Conservation (phyloP, 2,329 filamentous ascomycete species). For the Plectosphaerella plurivora region DNA sequence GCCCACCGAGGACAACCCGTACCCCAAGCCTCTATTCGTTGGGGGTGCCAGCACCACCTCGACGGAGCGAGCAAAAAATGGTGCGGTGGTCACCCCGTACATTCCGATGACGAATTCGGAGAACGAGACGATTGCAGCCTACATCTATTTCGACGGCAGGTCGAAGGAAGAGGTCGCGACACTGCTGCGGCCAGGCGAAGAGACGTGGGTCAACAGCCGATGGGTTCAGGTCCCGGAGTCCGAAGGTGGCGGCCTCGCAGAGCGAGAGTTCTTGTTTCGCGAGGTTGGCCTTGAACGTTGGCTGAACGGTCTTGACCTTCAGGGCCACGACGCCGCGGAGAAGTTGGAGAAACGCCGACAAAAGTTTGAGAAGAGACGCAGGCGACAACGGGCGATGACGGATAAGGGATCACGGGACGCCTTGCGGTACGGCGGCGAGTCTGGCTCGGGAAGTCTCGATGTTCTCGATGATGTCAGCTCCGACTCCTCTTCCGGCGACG, state of each 20-base stretch:
- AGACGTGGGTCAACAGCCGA: slow-evolving; percentile 97
- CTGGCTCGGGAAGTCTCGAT: slow-evolving; percentile 68
- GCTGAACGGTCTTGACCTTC: slow-evolving; percentile 93
- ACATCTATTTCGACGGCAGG: slow-evolving; percentile 97
- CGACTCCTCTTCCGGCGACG: slow-evolving; percentile 64
- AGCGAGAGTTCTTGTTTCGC: slow-evolving; percentile 94
- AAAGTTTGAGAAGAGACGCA: slow-evolving; percentile 68
- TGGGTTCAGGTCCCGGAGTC: slow-evolving; percentile 93
- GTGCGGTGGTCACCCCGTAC: slow-evolving; percentile 71
- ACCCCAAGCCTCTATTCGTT: slow-evolving; percentile 78
- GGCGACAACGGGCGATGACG: slow-evolving; percentile 51
- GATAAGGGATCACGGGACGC: slow-evolving; percentile 43
- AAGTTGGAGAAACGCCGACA: slow-evolving; percentile 84
- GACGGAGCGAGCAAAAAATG: slow-evolving; percentile 40
- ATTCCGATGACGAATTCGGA: slow-evolving; percentile 87
- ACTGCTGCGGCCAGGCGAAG: slow-evolving; percentile 83
- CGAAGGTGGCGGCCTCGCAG: slow-evolving; percentile 89
- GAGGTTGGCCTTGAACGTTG: slow-evolving; percentile 95
- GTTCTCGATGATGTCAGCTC: slow-evolving; percentile 67
- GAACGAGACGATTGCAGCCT: slow-evolving; percentile 96
- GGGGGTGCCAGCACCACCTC: slow-evolving; percentile 59
- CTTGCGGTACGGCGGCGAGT: slow-evolving; percentile 76
- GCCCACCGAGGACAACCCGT: slow-evolving; percentile 67
- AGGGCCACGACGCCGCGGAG: slow-evolving; percentile 85
- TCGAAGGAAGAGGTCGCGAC: slow-evolving; percentile 97